A percentile compares a stretch with the other conserved stretches of the same genome.
Conservation (phyloP, 208 protist species). For the Wallacemonas sp. region DNA sequence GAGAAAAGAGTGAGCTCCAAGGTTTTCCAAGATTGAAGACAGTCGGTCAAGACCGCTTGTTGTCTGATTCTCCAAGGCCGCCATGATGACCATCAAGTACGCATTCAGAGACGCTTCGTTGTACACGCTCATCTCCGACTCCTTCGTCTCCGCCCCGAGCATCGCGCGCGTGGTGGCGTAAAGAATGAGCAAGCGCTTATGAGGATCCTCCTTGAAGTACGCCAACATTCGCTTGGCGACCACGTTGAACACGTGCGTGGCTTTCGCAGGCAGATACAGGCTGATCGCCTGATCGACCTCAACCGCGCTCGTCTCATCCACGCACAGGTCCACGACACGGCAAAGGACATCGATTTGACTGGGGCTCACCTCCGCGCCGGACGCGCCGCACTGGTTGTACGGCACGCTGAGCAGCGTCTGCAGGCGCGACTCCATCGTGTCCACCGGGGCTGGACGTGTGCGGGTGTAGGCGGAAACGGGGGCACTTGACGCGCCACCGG, state of each 20-base stretch:
- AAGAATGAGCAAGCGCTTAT: slow-evolving; percentile 77
- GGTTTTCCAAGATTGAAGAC: slow-evolving; percentile 67
- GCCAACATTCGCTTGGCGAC: slow-evolving; percentile 79
- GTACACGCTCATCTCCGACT: slow-evolving; percentile 39
- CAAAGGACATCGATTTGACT: slow-evolving; percentile 75
- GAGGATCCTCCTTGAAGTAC: slow-evolving; percentile 74
- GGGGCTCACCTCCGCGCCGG: slow-evolving; percentile 56
- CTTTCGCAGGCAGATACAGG: slow-evolving; percentile 61
- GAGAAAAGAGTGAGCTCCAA: slow-evolving; percentile 64
- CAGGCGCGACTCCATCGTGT: slow-evolving; percentile 68
- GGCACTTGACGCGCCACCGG: not conserved
- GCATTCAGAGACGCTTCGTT: slow-evolving; percentile 65
- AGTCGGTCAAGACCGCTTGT: slow-evolving; percentile 68
- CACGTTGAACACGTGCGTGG: slow-evolving; percentile 77
- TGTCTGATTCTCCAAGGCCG: slow-evolving; percentile 65
- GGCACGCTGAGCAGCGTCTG: slow-evolving; percentile 63
- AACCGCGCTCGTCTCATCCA: slow-evolving; percentile 51
- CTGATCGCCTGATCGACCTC: slow-evolving; percentile 58
- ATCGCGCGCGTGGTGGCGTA: slow-evolving; percentile 79
- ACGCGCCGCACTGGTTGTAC: slow-evolving; percentile 77
- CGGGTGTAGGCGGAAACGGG: slow-evolving; percentile 42
- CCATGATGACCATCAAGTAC: slow-evolving; percentile 81
- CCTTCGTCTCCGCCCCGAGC: slow-evolving; percentile 43
- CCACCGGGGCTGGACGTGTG: slow-evolving; percentile 53
- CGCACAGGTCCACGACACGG: slow-evolving; percentile 65